Conservation (phyloP, 805 yeast genomes). For the Hanseniaspora jakobsenii region DNA sequence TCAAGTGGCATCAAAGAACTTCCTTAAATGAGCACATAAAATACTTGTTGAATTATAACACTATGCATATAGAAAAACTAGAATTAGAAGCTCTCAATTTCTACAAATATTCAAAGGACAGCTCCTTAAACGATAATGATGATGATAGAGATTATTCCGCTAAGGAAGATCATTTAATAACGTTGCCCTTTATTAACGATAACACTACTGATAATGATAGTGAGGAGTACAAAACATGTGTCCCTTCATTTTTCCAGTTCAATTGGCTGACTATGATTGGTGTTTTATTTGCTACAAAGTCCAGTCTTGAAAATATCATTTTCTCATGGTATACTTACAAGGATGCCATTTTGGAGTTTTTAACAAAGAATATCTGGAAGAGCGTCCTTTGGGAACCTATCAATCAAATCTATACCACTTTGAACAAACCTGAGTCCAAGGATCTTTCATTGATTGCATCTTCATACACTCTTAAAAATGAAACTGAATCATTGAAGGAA, state of each 20-base stretch:
- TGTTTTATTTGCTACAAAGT: neutral
- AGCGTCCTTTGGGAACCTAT: slow-evolving; percentile 12
- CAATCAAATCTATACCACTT: neutral
- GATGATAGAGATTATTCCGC: neutral
- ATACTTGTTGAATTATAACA: neutral
- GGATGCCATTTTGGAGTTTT: slow-evolving; percentile 2
- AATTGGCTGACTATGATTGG: slow-evolving; percentile 10
- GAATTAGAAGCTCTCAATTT: neutral
- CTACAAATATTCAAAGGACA: neutral
- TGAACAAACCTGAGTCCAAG: slow-evolving; percentile 7
- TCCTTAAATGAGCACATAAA: neutral
- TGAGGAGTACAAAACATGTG: neutral
- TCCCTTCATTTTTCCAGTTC: slow-evolving; percentile 3
- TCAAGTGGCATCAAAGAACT: neutral
- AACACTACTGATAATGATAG: neutral
- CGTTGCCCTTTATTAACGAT: too few relatives aligned
- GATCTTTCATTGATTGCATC: slow-evolving; percentile 11
- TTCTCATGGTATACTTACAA: slow-evolving; percentile 1
- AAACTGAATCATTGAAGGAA: slow-evolving; percentile 63
- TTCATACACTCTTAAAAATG: slow-evolving; percentile 48
- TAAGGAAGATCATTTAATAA: too few relatives aligned
- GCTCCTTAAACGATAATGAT: neutral
- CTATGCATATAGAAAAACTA: too few relatives aligned
- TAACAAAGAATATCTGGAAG: slow-evolving; percentile 10
- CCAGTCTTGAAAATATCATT: neutral